Evolutionary conservation across 129 eudicot species (phyloP).

Genomic region (Flaveria bidentis): DNA sequence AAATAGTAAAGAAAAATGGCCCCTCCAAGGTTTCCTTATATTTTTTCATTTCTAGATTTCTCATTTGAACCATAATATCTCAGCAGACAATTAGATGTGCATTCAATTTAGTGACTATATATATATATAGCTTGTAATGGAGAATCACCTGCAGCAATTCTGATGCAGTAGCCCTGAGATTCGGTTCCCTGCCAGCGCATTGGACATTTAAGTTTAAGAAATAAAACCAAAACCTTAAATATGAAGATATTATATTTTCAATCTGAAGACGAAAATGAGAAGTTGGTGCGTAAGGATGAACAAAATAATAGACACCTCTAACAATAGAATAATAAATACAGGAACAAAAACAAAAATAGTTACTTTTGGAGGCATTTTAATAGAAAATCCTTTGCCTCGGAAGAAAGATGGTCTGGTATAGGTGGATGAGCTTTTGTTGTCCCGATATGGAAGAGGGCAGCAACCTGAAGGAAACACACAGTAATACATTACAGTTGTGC

Average conservation of each 20-base stretch:
- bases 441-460: constrained; percentile 95
- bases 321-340: background rate
- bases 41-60: constrained; percentile 10
- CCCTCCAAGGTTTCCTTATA: constrained; percentile 12
- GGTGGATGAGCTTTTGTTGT: constrained; percentile 98
- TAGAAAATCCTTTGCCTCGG: constrained; percentile 87
- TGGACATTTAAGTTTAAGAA: constrained; percentile 6
- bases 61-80: background rate
- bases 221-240: background rate
- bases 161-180: constrained; percentile 75
- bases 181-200: constrained; percentile 72
- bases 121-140: background rate
- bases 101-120: constrained; percentile 13
- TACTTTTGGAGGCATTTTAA: constrained; percentile 93
- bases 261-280: background rate
- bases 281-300: constrained; percentile 13
- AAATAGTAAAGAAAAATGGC: constrained; percentile 11
- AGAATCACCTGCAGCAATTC: constrained; percentile 82
- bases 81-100: background rate
- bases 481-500: constrained; percentile 7
- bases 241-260: background rate
- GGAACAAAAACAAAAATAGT: constrained; percentile 9
- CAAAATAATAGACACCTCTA: background rate
- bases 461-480: constrained; percentile 54
- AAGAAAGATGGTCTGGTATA: constrained; percentile 93